Evolutionary conservation across 495 filamentous ascomycete genomes (phyloP).

Genomic region (Penicillium samsonianum): DNA sequence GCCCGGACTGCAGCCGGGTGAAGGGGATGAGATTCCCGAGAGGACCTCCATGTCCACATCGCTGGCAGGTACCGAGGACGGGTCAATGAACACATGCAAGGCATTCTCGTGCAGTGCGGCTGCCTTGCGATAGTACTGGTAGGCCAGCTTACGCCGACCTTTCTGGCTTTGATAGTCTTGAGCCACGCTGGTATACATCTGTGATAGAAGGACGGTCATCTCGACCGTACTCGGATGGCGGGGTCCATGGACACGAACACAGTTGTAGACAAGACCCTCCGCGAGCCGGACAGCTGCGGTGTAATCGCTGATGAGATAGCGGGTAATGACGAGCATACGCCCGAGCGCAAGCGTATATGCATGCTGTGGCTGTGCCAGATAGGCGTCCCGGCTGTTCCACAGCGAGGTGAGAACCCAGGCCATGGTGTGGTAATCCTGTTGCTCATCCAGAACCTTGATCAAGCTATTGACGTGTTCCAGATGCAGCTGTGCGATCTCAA

Average conservation of each 20-base stretch:
- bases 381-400: background rate
- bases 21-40: background rate
- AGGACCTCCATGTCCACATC: background rate
- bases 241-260: background rate
- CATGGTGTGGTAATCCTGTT: background rate
- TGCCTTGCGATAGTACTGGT: background rate
- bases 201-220: background rate
- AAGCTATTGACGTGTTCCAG: background rate
- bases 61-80: background rate
- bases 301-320: constrained; percentile 24
- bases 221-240: background rate
- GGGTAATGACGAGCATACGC: constrained; percentile 33
- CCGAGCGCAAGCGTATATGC: constrained; percentile 31
- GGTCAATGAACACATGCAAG: background rate
- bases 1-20: background rate
- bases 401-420: background rate
- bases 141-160: background rate
- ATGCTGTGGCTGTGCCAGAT: background rate
- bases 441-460: background rate
- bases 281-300: background rate
- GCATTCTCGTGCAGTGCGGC: background rate
- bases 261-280: background rate
- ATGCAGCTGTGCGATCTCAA: background rate
- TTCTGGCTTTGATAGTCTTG: background rate
- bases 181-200: background rate